Base-by-base conservation (phyloP, 176 grass and related monocot genomes). In the Oryza rufipogon region DNA sequence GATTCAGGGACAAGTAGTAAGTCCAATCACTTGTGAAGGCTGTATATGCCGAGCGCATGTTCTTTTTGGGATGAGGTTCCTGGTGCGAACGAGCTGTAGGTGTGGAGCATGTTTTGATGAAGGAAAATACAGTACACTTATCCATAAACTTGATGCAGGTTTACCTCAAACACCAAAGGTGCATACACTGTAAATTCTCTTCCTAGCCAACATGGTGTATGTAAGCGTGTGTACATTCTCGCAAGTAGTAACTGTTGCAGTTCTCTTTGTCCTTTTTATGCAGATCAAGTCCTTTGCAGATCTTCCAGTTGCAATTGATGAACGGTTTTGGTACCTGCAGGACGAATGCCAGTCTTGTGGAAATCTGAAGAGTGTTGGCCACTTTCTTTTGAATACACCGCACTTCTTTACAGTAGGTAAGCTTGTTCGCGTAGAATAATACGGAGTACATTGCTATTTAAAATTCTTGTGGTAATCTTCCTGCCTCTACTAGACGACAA, bases 321-420 rank as follows among this genome's bases (percentile, higher is more conserved):
- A 83, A 44, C 70, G 47, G 54, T 83, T 83, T 20, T 64, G 6
- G 1, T 19, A 64, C 16, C 30, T 32, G 30, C 38, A 65, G 15
- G 61, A 47, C 23, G 48, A 65, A 13, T 73, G 81, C 2, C 17
- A 74, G 39, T 26, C 28, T 22, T 83, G 81, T 74, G 70, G 70
- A 74, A 74, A 14, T 65, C 54, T 47, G 38, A 71, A 34, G 70
- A 64, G 64, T 65, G 73, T 14, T 64, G 56, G 73, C 73, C 6
- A n/a, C 19, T 65, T 74, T 22, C 81, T 74, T 74, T 74, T 70
- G 32, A 83, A 74, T 56, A 63, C 81, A 22, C 56, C 54, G 28
- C 70, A 83, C 58, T 83, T 74, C 54, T 83, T 83, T 83, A 74
- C 70, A 74, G 74, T 73, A 64, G 81, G 81, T 83, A 83, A 74